Conservation (phyloP, 148 eudicot species). For the Vaccinium macrocarpon region DNA sequence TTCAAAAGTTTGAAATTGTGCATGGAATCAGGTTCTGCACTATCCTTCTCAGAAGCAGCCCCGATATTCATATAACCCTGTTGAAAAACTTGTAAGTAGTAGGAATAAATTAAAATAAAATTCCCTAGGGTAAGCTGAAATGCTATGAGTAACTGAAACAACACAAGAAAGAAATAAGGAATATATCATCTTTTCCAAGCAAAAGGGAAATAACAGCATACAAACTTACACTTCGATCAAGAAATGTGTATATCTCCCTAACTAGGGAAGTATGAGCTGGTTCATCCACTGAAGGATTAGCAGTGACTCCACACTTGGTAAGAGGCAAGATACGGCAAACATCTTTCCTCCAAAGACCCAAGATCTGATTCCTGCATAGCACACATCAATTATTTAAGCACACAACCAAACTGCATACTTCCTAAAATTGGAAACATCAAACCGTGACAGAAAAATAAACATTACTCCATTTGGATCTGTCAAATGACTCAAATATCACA, state of each 20-base stretch:
- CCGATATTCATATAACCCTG: conserved; percentile 97
- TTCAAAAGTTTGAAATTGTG: conserved; percentile 57
- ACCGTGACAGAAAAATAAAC: conserved; percentile 6
- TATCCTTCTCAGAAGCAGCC: conserved; percentile 71
- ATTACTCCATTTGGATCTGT: background rate
- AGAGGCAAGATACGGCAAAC: conserved; percentile 79
- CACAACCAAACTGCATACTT: background rate
- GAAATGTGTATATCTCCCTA: conserved; percentile 74
- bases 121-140: background rate
- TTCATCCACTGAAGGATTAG: conserved; percentile 45
- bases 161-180: background rate
- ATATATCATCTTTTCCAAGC: background rate
- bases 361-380: conserved; percentile 78
- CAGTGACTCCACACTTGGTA: conserved; percentile 73
- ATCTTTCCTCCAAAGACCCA: conserved; percentile 90
- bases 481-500: background rate
- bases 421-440: conserved; percentile 10
- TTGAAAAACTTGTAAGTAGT: conserved; percentile 19
- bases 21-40: conserved; percentile 40
- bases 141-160: background rate
- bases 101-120: background rate
- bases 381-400: conserved; percentile 16
- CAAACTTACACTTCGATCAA: conserved; percentile 81
- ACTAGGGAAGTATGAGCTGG: conserved; percentile 51
- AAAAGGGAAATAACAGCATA: background rate